Base-by-base conservation (phyloP, 1,284 basidiomycete species). In the Papiliotrema flavescens region DNA sequence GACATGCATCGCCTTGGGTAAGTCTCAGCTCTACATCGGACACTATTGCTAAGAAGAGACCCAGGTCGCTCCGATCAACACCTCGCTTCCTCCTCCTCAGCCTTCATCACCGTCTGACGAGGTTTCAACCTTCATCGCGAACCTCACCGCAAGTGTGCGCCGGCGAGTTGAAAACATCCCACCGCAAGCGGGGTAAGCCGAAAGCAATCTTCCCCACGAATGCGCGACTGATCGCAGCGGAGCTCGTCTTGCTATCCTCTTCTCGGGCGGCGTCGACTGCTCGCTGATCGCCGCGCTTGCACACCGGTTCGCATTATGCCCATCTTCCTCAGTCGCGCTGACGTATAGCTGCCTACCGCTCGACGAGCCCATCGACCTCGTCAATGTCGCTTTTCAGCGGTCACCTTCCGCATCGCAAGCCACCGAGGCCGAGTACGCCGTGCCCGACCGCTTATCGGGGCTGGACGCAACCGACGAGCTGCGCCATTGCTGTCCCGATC, bases 371-470 rank as follows among this genome's bases (percentile, higher is more conserved):
- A 93, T 99, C 52, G 95, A 99, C 66, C 78, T 99, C 0, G 78
- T 99, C 22, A 98, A 98, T 66, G 93, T 99, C 3, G 91, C 90
- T 0, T 98, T 99, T 63, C 90, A 96, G 70, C 96, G 96, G 67
- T 90, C 91, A 11, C 83, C 89, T 3, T 86, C 87, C 68, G 44
- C 44, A 11, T 37, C 44, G n/a, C 28, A 32, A 32, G 52, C 39
- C 14, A 20, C n/a, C 42, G 48, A 45, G 17, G 64, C 56, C 77
- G 23, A 69, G 63, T 83, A 80, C 60, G 71, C 78, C 62, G 94
- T 96, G 0, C 95, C 95, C 0, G 96, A 98, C 74, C 81, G 96
- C 22, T 59, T 86, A 40, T 91, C 90, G 2, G 95, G 93, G 0
- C 76, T 87, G 5, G 78, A 84, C 54, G 89, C 90, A 57, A 71